Conservation (phyloP, 176 grass and related monocot species). For the Paspalum notatum region DNA sequence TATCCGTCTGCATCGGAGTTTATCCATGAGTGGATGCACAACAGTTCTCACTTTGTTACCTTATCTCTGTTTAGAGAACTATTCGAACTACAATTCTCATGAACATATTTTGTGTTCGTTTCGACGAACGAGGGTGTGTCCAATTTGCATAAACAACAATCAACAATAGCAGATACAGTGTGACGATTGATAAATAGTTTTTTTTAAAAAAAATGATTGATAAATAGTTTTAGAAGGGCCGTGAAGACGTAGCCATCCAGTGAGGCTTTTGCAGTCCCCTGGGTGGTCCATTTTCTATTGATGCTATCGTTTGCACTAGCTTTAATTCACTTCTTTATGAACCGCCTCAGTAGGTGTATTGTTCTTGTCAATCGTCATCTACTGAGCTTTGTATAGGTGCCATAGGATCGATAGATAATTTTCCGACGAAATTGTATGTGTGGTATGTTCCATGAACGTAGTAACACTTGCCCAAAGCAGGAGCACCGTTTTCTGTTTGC, state of each 20-base stretch:
- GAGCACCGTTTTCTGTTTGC: slow-evolving; percentile 6
- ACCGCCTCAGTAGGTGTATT: slow-evolving; percentile 31
- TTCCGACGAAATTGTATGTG: background rate
- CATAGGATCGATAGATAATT: background rate
- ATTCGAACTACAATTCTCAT: background rate
- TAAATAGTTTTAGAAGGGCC: background rate
- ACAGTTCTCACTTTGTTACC: background rate
- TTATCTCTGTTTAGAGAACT: background rate
- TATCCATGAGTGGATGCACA: slow-evolving; percentile 4
- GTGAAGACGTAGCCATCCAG: background rate
- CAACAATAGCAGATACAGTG: background rate
- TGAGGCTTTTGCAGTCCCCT: background rate
- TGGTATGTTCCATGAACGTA: slow-evolving; percentile 13
- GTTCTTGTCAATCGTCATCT: slow-evolving; percentile 38
- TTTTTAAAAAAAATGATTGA: too few species aligned
- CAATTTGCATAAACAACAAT: background rate
- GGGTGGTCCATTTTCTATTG: slow-evolving; percentile 1
- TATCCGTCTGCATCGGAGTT: background rate
- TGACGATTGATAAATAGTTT: background rate
- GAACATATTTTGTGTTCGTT: background rate
- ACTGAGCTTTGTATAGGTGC: slow-evolving; percentile 1
- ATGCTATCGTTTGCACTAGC: background rate
- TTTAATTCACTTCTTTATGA: slow-evolving; percentile 33
- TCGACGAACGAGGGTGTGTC: slow-evolving; percentile 5
- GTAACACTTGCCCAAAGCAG: slow-evolving; percentile 2